phyloP scores from a whole-genome alignment of 1,139 yeast genomes.

The Sugiyamaella grinbergsii region DNA sequence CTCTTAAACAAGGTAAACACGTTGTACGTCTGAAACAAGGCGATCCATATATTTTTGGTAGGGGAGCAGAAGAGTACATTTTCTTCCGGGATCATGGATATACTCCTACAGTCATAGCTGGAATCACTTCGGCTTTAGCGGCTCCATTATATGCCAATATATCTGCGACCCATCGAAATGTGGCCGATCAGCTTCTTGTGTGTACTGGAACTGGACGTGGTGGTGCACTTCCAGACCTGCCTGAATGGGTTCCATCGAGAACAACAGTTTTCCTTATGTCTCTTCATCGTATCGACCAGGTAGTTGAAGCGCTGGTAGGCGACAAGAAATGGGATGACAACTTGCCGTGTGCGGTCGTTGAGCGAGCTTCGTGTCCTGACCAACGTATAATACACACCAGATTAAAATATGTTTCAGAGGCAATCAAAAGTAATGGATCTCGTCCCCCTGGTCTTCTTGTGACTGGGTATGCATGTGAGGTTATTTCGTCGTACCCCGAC shows the following conservation, averaged over 20 bases:
- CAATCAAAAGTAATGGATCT: slow-evolving; percentile 79
- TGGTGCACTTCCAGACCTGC: slow-evolving; percentile 78
- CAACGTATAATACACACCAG: slow-evolving; percentile 82
- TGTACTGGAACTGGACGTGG: slow-evolving; percentile 95
- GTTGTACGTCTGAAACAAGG: slow-evolving; percentile 95
- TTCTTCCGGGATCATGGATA: slow-evolving; percentile 70
- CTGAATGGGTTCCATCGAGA: slow-evolving; percentile 68
- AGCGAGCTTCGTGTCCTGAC: slow-evolving; percentile 91
- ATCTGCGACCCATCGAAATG: slow-evolving; percentile 91
- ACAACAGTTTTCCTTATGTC: slow-evolving; percentile 93
- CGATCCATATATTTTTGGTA: slow-evolving; percentile 94
- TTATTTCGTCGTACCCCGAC: slow-evolving; percentile 40
- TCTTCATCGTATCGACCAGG: slow-evolving; percentile 73
- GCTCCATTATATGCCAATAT: slow-evolving; percentile 84
- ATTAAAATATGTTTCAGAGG: slow-evolving; percentile 64
- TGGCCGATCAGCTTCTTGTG: slow-evolving; percentile 87
- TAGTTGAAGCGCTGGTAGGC: slow-evolving; percentile 58
- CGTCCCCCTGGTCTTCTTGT: slow-evolving; percentile 93
- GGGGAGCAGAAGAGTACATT: slow-evolving; percentile 91
- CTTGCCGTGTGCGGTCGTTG: slow-evolving; percentile 83
- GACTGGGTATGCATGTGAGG: slow-evolving; percentile 78
- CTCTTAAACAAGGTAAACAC: slow-evolving; percentile 62
- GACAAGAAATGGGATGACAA: slow-evolving; percentile 66
- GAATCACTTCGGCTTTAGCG: slow-evolving; percentile 86
- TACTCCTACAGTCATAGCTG: slow-evolving; percentile 76